These are phyloP conservation scores for Capsicum baccatum DNA, from an alignment of 257 asterid species.

Conservation along the genomic window DNA sequence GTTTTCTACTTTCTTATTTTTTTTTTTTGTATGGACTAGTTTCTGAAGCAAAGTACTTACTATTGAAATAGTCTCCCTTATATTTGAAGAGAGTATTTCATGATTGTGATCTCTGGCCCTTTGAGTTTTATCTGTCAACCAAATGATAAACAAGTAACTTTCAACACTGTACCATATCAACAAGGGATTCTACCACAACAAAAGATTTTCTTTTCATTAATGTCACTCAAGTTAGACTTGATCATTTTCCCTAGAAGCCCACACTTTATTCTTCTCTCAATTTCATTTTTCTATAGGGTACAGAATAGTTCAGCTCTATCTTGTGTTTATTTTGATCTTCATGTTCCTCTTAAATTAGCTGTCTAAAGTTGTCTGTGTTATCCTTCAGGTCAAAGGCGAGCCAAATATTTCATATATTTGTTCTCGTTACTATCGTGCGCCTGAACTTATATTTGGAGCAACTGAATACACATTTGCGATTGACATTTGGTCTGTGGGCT, in stretches of 20 bases:
- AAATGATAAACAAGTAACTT: not conserved
- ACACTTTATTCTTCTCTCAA: not conserved
- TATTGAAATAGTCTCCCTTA: not conserved
- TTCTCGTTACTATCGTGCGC: conserved; percentile 45
- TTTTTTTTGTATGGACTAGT: not conserved
- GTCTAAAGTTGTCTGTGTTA: not conserved
- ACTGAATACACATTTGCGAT: conserved; percentile 43
- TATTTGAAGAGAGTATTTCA: not conserved
- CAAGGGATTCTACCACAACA: not conserved
- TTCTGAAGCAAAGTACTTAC: not conserved
- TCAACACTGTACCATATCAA: conserved; percentile 12
- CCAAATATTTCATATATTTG: conserved; percentile 46
- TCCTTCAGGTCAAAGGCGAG: conserved; percentile 41
- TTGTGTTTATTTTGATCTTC: conserved; percentile 9
- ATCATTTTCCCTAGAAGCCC: not conserved
- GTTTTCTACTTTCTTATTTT: not conserved
- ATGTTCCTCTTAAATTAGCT: not conserved
- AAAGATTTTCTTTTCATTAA: not conserved
- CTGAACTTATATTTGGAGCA: conserved; percentile 48
- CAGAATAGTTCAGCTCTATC: conserved; percentile 10
- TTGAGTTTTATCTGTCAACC: not conserved
- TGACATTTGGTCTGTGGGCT: conserved; percentile 49
- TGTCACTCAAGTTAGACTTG: conserved; percentile 15
- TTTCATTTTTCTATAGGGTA: not conserved
- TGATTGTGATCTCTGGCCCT: not conserved